A percentile compares a stretch with the other conserved stretches of the same genome.
Evolutionary conservation across 495 filamentous ascomycete genomes (phyloP).

Genomic region (Sporormia fimetaria): DNA sequence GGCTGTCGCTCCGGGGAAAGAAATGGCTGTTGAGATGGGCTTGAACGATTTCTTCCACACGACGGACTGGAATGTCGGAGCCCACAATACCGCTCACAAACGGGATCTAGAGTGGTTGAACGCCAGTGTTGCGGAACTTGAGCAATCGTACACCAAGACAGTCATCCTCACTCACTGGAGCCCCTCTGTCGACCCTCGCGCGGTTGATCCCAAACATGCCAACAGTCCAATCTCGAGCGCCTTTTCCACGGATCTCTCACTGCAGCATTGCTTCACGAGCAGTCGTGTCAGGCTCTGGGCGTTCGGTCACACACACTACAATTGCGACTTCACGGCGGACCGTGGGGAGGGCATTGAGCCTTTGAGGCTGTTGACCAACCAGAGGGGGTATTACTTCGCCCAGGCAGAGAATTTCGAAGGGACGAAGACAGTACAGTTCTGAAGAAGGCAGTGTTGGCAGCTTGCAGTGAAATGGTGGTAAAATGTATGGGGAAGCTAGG

Average conservation of each 20-base stretch:
- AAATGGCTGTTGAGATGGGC: conserved; percentile 29
- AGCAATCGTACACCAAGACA: conserved; percentile 34
- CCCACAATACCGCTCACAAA: conserved; percentile 34
- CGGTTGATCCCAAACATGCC: conserved; percentile 35
- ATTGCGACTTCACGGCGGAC: conserved; percentile 24
- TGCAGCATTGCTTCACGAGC: conserved; percentile 37
- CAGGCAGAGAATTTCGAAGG: conserved; percentile 29
- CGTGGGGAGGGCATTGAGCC: neutral
- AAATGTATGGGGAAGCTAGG: too few relatives aligned
- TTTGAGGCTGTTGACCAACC: conserved; percentile 31
- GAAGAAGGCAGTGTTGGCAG: too few relatives aligned
- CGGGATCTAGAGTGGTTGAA: conserved; percentile 44
- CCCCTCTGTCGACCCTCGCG: conserved; percentile 33
- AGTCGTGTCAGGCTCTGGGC: conserved; percentile 31
- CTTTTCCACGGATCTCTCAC: conserved; percentile 40
- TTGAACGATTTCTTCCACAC: conserved; percentile 44
- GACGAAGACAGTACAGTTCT: conserved; percentile 18
- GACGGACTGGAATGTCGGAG: conserved; percentile 37
- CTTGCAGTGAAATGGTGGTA: too few relatives aligned
- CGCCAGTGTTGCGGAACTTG: conserved; percentile 33
- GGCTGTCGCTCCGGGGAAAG: conserved; percentile 26
- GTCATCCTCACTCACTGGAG: conserved; percentile 43
- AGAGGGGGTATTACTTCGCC: conserved; percentile 34
- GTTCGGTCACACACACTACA: conserved; percentile 38
- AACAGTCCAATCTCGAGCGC: conserved; percentile 34